Conservation (phyloP, 495 filamentous ascomycete species). For the Aspergillus funiculosus region DNA sequence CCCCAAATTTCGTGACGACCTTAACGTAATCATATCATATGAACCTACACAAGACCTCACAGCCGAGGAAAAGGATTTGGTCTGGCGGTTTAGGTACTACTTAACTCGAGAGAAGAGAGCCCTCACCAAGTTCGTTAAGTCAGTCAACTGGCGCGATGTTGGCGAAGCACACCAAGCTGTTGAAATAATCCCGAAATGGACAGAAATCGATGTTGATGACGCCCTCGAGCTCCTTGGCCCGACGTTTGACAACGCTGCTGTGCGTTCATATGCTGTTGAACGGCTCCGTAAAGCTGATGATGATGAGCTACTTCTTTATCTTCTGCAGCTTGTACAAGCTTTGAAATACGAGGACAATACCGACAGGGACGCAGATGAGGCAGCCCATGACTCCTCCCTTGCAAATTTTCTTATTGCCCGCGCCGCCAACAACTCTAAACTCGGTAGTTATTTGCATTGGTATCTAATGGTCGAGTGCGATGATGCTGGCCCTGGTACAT, state of each 20-base stretch:
- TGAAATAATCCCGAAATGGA: slow-evolving; percentile 88
- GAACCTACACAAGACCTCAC: slow-evolving; percentile 84
- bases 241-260: slow-evolving; percentile 78
- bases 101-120: slow-evolving; percentile 88
- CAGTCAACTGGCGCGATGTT: slow-evolving; percentile 86
- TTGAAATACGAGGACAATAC: slow-evolving; percentile 86
- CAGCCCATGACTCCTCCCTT: slow-evolving; percentile 76
- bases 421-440: slow-evolving; percentile 75
- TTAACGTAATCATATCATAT: slow-evolving; percentile 87
- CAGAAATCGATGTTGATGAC: slow-evolving; percentile 94
- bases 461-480: slow-evolving; percentile 97
- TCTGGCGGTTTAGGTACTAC: slow-evolving; percentile 96
- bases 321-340: slow-evolving; percentile 92
- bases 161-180: slow-evolving; percentile 83
- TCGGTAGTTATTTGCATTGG: slow-evolving; percentile 96
- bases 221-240: slow-evolving; percentile 91
- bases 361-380: slow-evolving; percentile 52
- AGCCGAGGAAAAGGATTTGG: slow-evolving; percentile 85
- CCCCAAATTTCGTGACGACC: slow-evolving; percentile 88
- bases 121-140: slow-evolving; percentile 95
- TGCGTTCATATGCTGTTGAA: slow-evolving; percentile 90
- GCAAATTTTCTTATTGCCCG: slow-evolving; percentile 84
- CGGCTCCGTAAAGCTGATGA: slow-evolving; percentile 88
- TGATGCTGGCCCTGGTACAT: slow-evolving; percentile 66
- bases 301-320: slow-evolving; percentile 84